These are phyloP conservation scores for Xylaria cubensis DNA, from an alignment of 495 filamentous ascomycete species.

Conservation along the genomic window DNA sequence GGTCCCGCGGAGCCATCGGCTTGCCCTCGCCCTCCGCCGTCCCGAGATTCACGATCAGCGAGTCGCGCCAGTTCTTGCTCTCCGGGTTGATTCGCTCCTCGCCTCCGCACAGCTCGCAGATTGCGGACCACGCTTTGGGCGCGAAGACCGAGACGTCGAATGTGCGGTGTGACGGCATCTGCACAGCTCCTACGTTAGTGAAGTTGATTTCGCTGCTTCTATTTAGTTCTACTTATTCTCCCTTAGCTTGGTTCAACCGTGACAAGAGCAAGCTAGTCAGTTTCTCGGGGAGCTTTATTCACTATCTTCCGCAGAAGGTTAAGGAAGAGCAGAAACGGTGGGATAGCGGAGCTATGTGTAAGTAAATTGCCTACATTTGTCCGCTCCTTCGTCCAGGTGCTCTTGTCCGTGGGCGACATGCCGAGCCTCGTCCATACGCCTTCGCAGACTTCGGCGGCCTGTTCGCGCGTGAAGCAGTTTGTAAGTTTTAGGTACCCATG, in stretches of 20 bases:
- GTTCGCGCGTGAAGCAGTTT: constrained; percentile 66
- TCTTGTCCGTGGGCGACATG: constrained; percentile 68
- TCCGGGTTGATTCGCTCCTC: constrained; percentile 60
- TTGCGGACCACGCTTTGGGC: constrained; percentile 72
- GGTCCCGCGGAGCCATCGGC: constrained; percentile 53
- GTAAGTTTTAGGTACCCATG: constrained; percentile 69
- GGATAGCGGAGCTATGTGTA: background rate
- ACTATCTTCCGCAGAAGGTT: background rate
- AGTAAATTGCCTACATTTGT: constrained; percentile 41
- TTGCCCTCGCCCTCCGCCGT: constrained; percentile 60
- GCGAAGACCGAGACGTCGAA: constrained; percentile 65
- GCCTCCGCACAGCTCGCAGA: constrained; percentile 74
- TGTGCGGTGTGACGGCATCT: constrained; percentile 67
- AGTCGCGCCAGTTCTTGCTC: constrained; percentile 68
- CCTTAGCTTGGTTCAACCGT: background rate
- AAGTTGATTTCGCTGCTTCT: background rate
- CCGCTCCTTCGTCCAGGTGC: constrained; percentile 67
- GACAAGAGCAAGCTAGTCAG: background rate
- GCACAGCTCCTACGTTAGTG: background rate
- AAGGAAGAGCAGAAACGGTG: background rate
- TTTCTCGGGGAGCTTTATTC: background rate
- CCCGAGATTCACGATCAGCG: constrained; percentile 76
- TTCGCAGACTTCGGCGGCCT: constrained; percentile 62
- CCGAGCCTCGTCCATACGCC: constrained; percentile 75
- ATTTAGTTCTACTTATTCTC: background rate